Evolutionary conservation across 75 land plant genomes (phyloP).

Genomic region (Isoetes taiwanensis): DNA sequence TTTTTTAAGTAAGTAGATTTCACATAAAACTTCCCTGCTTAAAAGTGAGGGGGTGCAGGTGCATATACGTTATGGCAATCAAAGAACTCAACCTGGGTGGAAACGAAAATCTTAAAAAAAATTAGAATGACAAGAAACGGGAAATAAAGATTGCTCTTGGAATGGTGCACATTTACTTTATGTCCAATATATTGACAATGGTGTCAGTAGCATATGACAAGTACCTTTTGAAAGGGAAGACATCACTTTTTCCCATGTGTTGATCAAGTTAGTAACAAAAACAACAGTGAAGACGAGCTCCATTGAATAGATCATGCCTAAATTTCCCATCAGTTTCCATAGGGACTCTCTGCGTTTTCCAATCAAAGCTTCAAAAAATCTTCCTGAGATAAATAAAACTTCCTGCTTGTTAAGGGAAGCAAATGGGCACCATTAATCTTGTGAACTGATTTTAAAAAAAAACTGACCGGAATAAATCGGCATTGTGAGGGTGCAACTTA

Average conservation of each 20-base stretch:
- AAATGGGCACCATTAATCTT: no score
- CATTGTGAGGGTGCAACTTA: conserved; percentile 86
- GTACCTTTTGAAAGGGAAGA: conserved; percentile 87
- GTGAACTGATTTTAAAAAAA: no score
- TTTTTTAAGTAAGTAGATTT: no score
- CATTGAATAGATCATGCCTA: conserved; percentile 51
- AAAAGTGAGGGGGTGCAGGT: conserved; percentile 4
- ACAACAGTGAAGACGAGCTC: conserved; percentile 75
- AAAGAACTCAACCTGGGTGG: conserved; percentile 84
- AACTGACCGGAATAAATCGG: conserved; percentile 72
- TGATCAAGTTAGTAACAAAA: conserved; percentile 75
- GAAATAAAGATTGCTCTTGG: no score
- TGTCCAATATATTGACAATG: no score
- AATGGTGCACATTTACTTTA: no score
- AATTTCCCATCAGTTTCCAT: conserved; percentile 43
- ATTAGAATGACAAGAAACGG: neutral
- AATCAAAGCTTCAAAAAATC: conserved; percentile 80
- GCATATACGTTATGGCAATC: conserved; percentile 74
- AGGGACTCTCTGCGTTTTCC: conserved; percentile 57
- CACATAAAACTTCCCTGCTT: neutral
- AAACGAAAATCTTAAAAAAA: neutral
- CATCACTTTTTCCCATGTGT: conserved; percentile 93
- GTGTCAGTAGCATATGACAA: neutral
- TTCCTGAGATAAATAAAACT: conserved; percentile 43
- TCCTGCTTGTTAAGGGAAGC: no score